Percentiles rank a stretch among this genome's conserved stretches.
These are phyloP conservation scores for Heterobasidion annosum DNA, from an alignment of 1,284 basidiomycete species.

Conservation along the genomic window DNA sequence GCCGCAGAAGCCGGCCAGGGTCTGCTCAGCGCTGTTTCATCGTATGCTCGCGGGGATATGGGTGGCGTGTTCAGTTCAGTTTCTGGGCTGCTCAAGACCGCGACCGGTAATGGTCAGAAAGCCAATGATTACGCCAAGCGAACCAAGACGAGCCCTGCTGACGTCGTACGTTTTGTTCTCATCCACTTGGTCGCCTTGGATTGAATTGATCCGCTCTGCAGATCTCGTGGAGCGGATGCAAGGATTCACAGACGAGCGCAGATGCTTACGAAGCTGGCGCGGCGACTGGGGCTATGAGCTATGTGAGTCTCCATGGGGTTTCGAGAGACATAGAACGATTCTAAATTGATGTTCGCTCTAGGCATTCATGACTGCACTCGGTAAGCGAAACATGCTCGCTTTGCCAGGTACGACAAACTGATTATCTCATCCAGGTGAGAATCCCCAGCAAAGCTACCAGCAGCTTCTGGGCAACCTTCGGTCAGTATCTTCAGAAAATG, in stretches of 20 bases:
- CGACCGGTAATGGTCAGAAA: conserved; percentile 34
- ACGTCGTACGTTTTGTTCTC: conserved; percentile 40
- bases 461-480: conserved; percentile 69
- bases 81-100: conserved; percentile 28
- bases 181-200: conserved; percentile 16
- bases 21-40: conserved; percentile 56
- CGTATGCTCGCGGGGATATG: conserved; percentile 74
- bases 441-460: conserved; percentile 73
- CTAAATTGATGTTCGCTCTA: conserved; percentile 14
- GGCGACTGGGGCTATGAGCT: conserved; percentile 85
- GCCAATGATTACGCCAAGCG: conserved; percentile 55
- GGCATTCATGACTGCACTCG: conserved; percentile 70
- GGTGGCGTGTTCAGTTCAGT: conserved; percentile 56
- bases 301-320: conserved; percentile 28
- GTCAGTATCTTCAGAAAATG: conserved; percentile 18
- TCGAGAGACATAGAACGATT: neutral
- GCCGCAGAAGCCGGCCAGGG: conserved; percentile 73
- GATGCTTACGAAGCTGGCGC: conserved; percentile 80
- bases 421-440: conserved; percentile 30
- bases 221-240: conserved; percentile 86
- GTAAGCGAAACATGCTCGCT: conserved; percentile 23
- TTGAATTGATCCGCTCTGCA: conserved; percentile 12
- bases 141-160: conserved; percentile 76
- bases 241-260: conserved; percentile 88
- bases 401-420: conserved; percentile 4